Conservation (phyloP, 164 flowering plant species). For the Tetrastigma voinierianum region DNA sequence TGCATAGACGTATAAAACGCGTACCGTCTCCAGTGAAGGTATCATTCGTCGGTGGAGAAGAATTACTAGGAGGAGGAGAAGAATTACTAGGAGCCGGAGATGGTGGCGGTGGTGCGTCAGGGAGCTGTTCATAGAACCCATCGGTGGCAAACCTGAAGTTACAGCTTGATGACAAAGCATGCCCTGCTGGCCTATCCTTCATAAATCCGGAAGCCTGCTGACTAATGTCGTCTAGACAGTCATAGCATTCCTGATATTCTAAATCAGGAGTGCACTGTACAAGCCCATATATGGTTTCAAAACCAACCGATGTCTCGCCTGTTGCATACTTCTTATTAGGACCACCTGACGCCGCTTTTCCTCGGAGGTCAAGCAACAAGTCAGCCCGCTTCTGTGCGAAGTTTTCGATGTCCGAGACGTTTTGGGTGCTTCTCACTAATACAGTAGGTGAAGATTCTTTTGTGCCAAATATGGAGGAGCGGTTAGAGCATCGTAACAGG, state of each 20-base stretch:
- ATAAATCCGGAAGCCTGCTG: too few relatives aligned
- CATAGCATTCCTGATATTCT: background rate
- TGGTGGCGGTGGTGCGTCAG: background rate
- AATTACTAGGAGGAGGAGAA: too few relatives aligned
- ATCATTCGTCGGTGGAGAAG: too few relatives aligned
- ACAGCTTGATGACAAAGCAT: constrained; percentile 6
- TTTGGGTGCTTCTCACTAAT: background rate
- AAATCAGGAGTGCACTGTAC: constrained; percentile 20
- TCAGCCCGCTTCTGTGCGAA: background rate
- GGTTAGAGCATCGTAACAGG: background rate
- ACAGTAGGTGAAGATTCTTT: background rate
- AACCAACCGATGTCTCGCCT: background rate
- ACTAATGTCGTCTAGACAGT: background rate
- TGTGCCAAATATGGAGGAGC: background rate
- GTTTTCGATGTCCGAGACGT: background rate
- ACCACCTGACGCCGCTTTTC: background rate
- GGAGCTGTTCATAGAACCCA: background rate
- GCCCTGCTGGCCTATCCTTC: background rate
- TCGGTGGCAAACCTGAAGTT: background rate
- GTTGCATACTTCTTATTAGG: constrained; percentile 11
- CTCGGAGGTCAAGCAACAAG: background rate
- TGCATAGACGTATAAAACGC: too few relatives aligned
- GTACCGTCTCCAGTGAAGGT: background rate
- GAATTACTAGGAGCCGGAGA: too few relatives aligned
- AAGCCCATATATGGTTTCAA: constrained; percentile 7